These are phyloP conservation scores for Neofusicoccum umdonicola DNA, from an alignment of 2,329 filamentous ascomycete species.

Conservation along the genomic window DNA sequence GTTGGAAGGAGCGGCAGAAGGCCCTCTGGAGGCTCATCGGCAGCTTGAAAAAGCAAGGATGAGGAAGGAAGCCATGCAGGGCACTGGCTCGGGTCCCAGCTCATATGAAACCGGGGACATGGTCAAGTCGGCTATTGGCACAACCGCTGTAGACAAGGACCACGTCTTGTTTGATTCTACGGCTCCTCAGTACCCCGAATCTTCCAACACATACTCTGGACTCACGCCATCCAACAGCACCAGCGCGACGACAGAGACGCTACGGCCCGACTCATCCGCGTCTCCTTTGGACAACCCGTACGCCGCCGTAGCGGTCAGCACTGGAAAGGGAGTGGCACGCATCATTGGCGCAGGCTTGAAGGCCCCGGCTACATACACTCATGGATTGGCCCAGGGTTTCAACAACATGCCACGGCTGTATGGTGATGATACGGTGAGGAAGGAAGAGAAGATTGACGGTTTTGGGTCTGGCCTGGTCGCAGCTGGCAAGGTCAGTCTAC, in stretches of 20 bases:
- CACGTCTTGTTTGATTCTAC: no score
- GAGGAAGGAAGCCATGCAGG: no score
- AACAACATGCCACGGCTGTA: neutral
- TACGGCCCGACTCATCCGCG: no score
- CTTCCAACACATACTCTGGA: no score
- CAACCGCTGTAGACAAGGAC: no score
- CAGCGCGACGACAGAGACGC: neutral
- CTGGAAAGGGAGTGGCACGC: neutral
- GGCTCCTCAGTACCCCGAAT: no score
- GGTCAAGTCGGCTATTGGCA: no score
- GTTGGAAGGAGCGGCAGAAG: neutral
- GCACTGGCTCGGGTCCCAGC: no score
- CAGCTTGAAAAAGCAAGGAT: neutral
- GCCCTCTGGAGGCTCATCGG: neutral
- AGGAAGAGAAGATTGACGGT: conserved; percentile 1
- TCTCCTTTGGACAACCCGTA: neutral
- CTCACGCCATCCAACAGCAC: no score
- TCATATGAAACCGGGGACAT: no score
- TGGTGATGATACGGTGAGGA: conserved; percentile 17
- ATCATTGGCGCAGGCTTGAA: neutral
- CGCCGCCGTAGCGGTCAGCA: neutral
- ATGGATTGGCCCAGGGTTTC: neutral
- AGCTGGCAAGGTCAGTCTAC: neutral
- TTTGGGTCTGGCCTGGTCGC: neutral
- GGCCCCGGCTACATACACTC: neutral